phyloP scores from a whole-genome alignment of 2,329 filamentous ascomycete species.

The Xylariaceae sp. region DNA sequence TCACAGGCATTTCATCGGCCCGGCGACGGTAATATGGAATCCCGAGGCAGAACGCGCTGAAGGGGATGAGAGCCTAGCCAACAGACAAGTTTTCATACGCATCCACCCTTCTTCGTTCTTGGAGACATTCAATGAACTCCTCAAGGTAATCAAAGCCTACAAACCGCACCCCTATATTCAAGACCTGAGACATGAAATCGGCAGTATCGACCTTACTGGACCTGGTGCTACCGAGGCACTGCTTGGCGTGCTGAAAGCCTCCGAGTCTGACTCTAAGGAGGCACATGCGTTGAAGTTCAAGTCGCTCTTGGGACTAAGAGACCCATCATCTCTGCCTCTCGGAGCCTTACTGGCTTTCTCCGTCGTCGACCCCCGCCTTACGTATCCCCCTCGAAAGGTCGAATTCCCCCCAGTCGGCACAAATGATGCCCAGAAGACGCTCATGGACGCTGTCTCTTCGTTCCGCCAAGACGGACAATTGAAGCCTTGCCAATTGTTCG shows the following conservation, averaged over 20 bases:
- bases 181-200: conserved; percentile 67
- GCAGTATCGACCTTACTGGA: conserved; percentile 56
- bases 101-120: conserved; percentile 80
- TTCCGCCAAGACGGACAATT: conserved; percentile 64
- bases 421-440: conserved; percentile 17
- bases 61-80: conserved; percentile 19
- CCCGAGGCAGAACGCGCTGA: conserved; percentile 34
- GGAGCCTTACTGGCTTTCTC: conserved; percentile 71
- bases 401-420: conserved; percentile 35
- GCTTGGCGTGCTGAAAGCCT: conserved; percentile 62
- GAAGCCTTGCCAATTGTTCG: conserved; percentile 59
- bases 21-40: conserved; percentile 75
- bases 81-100: conserved; percentile 61
- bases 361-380: conserved; percentile 75
- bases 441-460: conserved; percentile 60
- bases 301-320: conserved; percentile 58
- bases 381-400: conserved; percentile 66
- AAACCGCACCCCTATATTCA: conserved; percentile 63
- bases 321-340: conserved; percentile 66
- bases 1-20: conserved; percentile 61
- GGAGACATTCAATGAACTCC: conserved; percentile 63
- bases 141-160: conserved; percentile 56
- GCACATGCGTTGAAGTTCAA: conserved; percentile 49
- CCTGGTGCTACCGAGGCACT: conserved; percentile 80
- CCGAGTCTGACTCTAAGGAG: conserved; percentile 32